Conservation (phyloP, 139 green algal genomes). For the Chlorella ohadii region DNA sequence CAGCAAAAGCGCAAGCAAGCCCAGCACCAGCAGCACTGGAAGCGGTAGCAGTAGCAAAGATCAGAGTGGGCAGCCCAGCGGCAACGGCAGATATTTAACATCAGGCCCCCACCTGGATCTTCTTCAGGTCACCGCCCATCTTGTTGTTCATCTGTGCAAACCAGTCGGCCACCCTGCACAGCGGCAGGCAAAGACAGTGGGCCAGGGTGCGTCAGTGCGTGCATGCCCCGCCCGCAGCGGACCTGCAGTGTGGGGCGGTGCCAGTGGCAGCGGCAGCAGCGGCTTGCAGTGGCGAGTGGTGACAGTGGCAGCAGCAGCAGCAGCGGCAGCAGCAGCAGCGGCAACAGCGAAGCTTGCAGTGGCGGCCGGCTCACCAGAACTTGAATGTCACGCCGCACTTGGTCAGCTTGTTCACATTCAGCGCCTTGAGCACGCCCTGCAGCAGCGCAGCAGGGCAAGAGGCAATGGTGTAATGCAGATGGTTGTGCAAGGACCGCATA, state of each 20-base stretch:
- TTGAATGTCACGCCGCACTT: slow-evolving; percentile 95
- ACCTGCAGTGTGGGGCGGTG: too few relatives aligned
- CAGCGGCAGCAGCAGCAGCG: background rate
- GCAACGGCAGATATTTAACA: background rate
- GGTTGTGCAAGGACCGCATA: too few relatives aligned
- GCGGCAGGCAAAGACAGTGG: too few relatives aligned
- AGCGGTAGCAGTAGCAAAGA: background rate
- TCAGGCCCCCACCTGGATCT: slow-evolving; percentile 86
- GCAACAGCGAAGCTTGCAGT: background rate
- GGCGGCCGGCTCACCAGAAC: slow-evolving; percentile 87
- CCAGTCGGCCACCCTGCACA: slow-evolving; percentile 87
- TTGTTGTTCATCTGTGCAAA: slow-evolving; percentile 99
- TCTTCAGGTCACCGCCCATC: slow-evolving; percentile 98
- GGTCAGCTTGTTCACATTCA: slow-evolving; percentile 99
- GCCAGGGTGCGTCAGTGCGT: too few relatives aligned
- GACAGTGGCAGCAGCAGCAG: too few relatives aligned
- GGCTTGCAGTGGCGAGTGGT: too few relatives aligned
- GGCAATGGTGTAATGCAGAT: background rate
- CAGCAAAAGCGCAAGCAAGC: too few relatives aligned
- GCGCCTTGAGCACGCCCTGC: slow-evolving; percentile 97
- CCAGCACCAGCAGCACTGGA: too few relatives aligned
- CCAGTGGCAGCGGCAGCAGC: too few relatives aligned
- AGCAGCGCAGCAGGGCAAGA: background rate
- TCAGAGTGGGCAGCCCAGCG: background rate
- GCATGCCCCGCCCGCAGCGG: too few relatives aligned